Evolutionary conservation across 2,329 filamentous ascomycete genomes (phyloP), one percentile per base, ranked within the genome.

Genomic region (Exophiala sp.): DNA sequence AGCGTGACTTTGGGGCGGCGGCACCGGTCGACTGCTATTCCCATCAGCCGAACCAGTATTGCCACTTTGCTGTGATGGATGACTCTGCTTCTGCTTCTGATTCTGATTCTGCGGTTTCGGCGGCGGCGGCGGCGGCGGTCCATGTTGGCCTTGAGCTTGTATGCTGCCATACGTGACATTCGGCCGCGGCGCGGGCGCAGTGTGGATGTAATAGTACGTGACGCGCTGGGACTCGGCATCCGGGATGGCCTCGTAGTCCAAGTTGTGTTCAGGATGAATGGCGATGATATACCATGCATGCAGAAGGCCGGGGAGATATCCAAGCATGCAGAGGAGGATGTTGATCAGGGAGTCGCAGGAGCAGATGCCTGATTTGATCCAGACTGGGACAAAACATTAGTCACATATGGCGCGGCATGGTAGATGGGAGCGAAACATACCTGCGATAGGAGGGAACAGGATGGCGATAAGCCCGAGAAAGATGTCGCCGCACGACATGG

Each of bases 281-380:
- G 87, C 80, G 70, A 98, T 96, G 70, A 97, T 95, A 77, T 97
- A 98, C 91, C 93, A 97, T 56, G 90, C 81, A 73, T 98, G 93
- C 2, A 98, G 73, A 43, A 97, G 84, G 54, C 91, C 91, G 16
- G 91, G 91, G 53, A 97, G 70, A 65, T 77, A 88, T 62, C 84
- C 86, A 18, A 91, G 80, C 46, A 81, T 66, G 69, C 86, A 93
- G 63, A 97, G 88, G 40, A 90, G 84, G 68, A 97, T 83, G 74
- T 98, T 98, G 75, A 98, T 95, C 63, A 97, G 64, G 7, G 86
- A 91, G 72, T 97, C 93, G 50, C 84, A 88, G 56, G 83, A 86
- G 76, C 93, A 98, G 71, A 98, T 77, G 58, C 93, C 93, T 63
- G 85, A 76, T 74, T 97, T 98, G 54, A 98, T 88, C 93, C 93